Percentiles rank a stretch among this genome's conserved stretches.
Conservation (phyloP, 495 filamentous ascomycete species). For the Cenococcum geophilum region DNA sequence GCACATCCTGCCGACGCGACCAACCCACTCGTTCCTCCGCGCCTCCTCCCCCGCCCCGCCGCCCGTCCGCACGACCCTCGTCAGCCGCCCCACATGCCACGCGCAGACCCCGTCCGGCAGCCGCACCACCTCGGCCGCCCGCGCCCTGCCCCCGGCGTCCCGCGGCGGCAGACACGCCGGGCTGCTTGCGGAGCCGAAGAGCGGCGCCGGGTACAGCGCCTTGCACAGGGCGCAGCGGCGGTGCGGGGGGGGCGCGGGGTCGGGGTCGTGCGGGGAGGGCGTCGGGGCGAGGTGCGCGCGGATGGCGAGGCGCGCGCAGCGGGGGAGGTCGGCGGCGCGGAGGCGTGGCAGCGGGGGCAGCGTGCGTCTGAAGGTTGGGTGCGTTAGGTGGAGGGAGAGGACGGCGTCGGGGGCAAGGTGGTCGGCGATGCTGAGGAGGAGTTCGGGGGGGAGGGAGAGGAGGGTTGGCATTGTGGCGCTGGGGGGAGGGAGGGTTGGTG, state of each 20-base stretch:
- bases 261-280: no score
- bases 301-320: conserved; percentile 20
- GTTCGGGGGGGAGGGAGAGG: conserved; percentile 20
- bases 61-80: conserved; percentile 7
- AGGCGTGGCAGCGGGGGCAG: conserved; percentile 3
- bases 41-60: not conserved
- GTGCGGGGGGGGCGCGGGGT: conserved; percentile 7
- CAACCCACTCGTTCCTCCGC: conserved; percentile 25
- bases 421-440: conserved; percentile 23
- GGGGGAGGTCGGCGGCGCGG: not conserved
- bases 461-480: not conserved
- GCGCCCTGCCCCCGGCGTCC: not conserved
- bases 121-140: conserved; percentile 10
- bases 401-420: conserved; percentile 20
- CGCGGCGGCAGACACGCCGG: conserved; percentile 13
- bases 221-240: conserved; percentile 30
- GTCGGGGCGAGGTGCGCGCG: conserved; percentile 15
- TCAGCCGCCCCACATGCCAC: conserved; percentile 22
- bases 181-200: conserved; percentile 22
- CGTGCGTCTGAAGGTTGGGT: conserved; percentile 6
- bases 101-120: conserved; percentile 14
- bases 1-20: conserved; percentile 20
- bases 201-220: conserved; percentile 6
- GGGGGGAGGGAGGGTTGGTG: not conserved
- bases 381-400: conserved; percentile 21